Percentiles rank a stretch among this genome's conserved stretches.
Evolutionary conservation across 768 basidiomycete species (phyloP).

Genomic region (Porphyrellus cyaneotinctus): DNA sequence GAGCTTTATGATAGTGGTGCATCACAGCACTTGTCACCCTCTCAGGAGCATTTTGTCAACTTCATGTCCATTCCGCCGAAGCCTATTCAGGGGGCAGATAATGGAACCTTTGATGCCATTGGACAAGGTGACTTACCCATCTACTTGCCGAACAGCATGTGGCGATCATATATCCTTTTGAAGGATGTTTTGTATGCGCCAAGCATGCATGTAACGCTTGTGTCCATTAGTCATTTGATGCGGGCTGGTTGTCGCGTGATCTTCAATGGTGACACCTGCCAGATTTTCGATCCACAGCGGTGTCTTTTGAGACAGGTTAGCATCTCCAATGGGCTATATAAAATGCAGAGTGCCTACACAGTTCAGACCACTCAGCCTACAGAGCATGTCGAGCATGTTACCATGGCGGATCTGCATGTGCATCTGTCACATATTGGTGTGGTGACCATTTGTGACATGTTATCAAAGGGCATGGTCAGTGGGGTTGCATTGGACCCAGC

Average conservation of each 20-base stretch:
- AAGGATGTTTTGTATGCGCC: too few species aligned
- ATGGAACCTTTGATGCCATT: too few species aligned
- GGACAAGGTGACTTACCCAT: not conserved
- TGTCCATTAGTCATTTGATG: not conserved
- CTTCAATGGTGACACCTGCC: too few species aligned
- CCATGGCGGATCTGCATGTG: not conserved
- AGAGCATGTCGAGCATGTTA: not conserved
- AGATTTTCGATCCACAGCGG: too few species aligned
- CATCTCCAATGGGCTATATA: not conserved
- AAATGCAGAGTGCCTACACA: not conserved
- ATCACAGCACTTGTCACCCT: not conserved
- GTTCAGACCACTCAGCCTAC: too few species aligned
- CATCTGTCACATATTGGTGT: not conserved
- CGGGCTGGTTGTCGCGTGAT: not conserved
- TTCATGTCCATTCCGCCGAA: too few species aligned
- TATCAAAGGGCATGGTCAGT: not conserved
- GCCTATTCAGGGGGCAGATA: too few species aligned
- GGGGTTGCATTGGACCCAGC: not conserved
- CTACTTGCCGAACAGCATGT: not conserved
- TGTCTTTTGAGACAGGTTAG: not conserved
- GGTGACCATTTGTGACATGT: not conserved
- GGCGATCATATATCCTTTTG: not conserved
- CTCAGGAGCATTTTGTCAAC: not conserved
- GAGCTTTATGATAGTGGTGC: too few species aligned
- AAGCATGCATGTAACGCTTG: too few species aligned